Conservation (phyloP, 345 rosid genomes). For the Lepidium didymum region DNA sequence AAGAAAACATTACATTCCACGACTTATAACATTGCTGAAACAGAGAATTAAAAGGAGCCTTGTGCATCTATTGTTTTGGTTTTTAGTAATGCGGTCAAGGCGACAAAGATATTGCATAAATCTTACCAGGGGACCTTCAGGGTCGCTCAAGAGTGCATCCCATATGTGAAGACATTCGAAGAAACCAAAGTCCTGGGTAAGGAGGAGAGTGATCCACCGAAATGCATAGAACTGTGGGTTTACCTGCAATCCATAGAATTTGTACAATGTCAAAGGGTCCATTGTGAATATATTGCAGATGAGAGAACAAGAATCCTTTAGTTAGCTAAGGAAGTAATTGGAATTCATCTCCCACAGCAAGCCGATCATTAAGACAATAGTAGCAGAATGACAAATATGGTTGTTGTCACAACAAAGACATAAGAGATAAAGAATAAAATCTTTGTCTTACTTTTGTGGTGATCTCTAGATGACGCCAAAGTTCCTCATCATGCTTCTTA, state of each 20-base stretch:
- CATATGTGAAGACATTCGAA: constrained; percentile 86
- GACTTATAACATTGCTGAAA: not conserved
- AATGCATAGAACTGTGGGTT: constrained; percentile 95
- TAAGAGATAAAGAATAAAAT: not conserved
- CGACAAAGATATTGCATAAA: not conserved
- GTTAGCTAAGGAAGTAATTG: not conserved
- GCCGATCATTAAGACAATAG: not conserved
- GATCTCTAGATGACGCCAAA: constrained; percentile 99
- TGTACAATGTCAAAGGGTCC: not conserved
- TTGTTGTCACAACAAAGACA: not conserved
- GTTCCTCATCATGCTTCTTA: constrained; percentile 96
- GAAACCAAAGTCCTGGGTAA: constrained; percentile 93
- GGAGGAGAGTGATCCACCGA: constrained; percentile 97
- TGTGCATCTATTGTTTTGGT: not conserved
- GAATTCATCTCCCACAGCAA: not conserved
- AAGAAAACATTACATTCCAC: not conserved
- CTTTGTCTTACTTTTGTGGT: constrained; percentile 70
- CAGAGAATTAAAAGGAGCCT: not conserved
- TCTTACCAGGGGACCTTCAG: constrained; percentile 88
- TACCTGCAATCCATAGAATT: constrained; percentile 50
- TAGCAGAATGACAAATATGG: not conserved
- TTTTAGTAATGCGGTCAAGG: not conserved
- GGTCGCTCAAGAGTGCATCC: constrained; percentile 92
- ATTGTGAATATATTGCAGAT: not conserved
- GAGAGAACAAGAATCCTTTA: not conserved